Percentiles rank a stretch among this genome's conserved stretches.
Conservation (phyloP, 2,329 filamentous ascomycete genomes). For the Chrysoporthe cubensis region DNA sequence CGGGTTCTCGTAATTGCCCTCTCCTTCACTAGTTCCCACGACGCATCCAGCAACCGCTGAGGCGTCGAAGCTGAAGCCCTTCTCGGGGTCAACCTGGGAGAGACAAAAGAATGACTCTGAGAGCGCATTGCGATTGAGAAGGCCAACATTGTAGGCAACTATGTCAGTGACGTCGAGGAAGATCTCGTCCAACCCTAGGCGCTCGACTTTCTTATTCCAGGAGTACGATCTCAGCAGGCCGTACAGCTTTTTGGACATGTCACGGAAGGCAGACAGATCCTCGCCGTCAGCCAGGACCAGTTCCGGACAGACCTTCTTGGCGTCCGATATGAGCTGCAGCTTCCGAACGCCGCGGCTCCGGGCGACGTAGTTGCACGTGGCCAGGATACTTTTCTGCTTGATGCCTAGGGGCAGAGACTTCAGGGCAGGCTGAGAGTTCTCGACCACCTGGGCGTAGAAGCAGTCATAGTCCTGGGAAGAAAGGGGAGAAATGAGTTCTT, state of each 20-base stretch:
- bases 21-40: conserved; percentile 30
- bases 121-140: conserved; percentile 70
- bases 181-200: conserved; percentile 89
- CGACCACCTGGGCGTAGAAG: conserved; percentile 92
- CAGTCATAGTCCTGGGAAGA: conserved; percentile 73
- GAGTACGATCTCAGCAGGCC: conserved; percentile 71
- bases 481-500: background rate
- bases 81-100: conserved; percentile 70
- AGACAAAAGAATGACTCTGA: conserved; percentile 78
- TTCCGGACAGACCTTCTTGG: conserved; percentile 78
- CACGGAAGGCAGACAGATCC: conserved; percentile 81
- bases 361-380: conserved; percentile 94
- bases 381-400: conserved; percentile 90
- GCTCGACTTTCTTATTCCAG: conserved; percentile 79
- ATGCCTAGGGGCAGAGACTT: conserved; percentile 78
- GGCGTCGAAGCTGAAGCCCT: conserved; percentile 82
- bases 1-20: conserved; percentile 22
- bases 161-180: conserved; percentile 86
- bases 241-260: conserved; percentile 83
- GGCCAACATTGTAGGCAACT: conserved; percentile 75
- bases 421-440: conserved; percentile 76
- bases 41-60: conserved; percentile 67
- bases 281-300: conserved; percentile 86
- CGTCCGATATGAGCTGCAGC: conserved; percentile 83
- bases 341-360: conserved; percentile 75